A percentile compares a stretch with the other conserved stretches of the same genome.
These are phyloP conservation scores for Pyrenochaeta sp. DNA, from an alignment of 2,329 filamentous ascomycete genomes.

Conservation along the genomic window DNA sequence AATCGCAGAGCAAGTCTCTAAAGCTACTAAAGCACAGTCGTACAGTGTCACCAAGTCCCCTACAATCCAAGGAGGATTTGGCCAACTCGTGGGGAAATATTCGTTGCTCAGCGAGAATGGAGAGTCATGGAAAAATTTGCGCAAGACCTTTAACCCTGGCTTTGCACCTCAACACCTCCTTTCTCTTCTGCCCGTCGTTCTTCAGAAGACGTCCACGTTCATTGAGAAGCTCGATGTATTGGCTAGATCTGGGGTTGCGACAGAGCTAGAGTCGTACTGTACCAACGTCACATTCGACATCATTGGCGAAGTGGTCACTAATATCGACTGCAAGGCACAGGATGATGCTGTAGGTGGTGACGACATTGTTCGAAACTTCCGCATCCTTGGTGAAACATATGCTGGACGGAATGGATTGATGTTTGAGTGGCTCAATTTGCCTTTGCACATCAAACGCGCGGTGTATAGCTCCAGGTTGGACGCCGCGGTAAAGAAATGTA, in stretches of 20 bases:
- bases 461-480: slow-evolving; percentile 33
- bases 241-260: slow-evolving; percentile 28
- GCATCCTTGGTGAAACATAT: slow-evolving; percentile 27
- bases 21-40: slow-evolving; percentile 34
- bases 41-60: slow-evolving; percentile 45
- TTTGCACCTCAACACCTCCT: slow-evolving; percentile 48
- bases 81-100: slow-evolving; percentile 31
- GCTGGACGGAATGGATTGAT: slow-evolving; percentile 25
- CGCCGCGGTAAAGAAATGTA: slow-evolving; percentile 33
- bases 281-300: slow-evolving; percentile 46
- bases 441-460: slow-evolving; percentile 21
- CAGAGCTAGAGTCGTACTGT: slow-evolving; percentile 40
- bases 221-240: slow-evolving; percentile 38
- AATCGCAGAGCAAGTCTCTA: slow-evolving; percentile 45
- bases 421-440: slow-evolving; percentile 32
- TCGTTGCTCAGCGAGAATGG: slow-evolving; percentile 39
- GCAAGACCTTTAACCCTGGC: slow-evolving; percentile 47
- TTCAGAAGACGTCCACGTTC: slow-evolving; percentile 46
- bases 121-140: slow-evolving; percentile 44
- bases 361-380: slow-evolving; percentile 36
- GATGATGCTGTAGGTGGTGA: slow-evolving; percentile 23
- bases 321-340: slow-evolving; percentile 40
- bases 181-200: slow-evolving; percentile 42
- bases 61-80: slow-evolving; percentile 30
- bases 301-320: slow-evolving; percentile 42